These are phyloP conservation scores for Neofusicoccum laricinum DNA, from an alignment of 2,329 filamentous ascomycete genomes.

Conservation along the genomic window DNA sequence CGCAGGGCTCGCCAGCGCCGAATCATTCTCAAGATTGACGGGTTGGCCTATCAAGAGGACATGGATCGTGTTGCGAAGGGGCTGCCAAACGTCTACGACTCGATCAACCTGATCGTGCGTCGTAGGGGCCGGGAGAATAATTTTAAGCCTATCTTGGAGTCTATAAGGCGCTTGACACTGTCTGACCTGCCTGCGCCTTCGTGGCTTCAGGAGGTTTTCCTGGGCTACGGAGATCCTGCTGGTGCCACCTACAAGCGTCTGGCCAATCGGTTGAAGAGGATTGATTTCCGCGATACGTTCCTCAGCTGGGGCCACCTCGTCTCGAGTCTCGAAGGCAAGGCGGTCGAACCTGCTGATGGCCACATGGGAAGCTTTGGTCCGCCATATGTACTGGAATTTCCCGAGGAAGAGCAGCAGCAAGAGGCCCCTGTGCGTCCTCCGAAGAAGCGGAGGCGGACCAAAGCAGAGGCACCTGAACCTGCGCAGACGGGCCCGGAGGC, in stretches of 20 bases:
- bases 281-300: conserved; percentile 94
- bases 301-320: conserved; percentile 92
- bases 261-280: conserved; percentile 68
- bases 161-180: conserved; percentile 79
- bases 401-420: conserved; percentile 25
- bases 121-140: conserved; percentile 90
- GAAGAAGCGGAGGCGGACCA: conserved; percentile 55
- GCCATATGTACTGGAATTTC: conserved; percentile 78
- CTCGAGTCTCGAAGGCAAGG: conserved; percentile 84
- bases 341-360: conserved; percentile 73
- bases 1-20: conserved; percentile 61
- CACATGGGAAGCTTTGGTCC: conserved; percentile 74
- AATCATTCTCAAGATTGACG: conserved; percentile 78
- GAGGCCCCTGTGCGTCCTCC: conserved; percentile 46
- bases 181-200: conserved; percentile 81
- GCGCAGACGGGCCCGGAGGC: conserved; percentile 63
- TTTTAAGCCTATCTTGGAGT: conserved; percentile 90
- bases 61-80: conserved; percentile 62
- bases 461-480: conserved; percentile 33
- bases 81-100: conserved; percentile 76
- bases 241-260: conserved; percentile 83
- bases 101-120: conserved; percentile 81
- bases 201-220: conserved; percentile 94
- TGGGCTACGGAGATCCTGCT: conserved; percentile 93
- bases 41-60: conserved; percentile 74